Conservation (phyloP, 495 filamentous ascomycete species). For the Daldinia decipiens region DNA sequence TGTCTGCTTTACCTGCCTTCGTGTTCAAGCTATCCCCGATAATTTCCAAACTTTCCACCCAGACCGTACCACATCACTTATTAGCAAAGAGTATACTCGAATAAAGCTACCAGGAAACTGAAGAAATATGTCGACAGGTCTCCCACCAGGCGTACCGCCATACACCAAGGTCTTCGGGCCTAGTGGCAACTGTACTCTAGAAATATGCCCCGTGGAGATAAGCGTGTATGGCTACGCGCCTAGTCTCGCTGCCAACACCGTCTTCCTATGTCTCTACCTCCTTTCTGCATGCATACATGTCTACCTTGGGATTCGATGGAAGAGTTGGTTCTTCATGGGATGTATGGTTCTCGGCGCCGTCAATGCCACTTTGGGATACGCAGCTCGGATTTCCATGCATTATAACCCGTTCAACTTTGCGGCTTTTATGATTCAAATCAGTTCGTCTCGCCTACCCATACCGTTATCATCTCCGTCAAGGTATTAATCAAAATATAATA, state of each 20-base stretch:
- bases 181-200: constrained; percentile 50
- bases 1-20: background rate
- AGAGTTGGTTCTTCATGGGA: constrained; percentile 53
- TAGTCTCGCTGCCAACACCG: constrained; percentile 42
- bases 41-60: background rate
- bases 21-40: background rate
- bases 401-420: constrained; percentile 59
- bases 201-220: constrained; percentile 49
- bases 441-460: constrained; percentile 34
- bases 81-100: background rate
- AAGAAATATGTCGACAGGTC: constrained; percentile 7
- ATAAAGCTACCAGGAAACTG: background rate
- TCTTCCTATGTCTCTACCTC: constrained; percentile 44
- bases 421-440: constrained; percentile 63
- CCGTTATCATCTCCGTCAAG: background rate
- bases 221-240: constrained; percentile 50
- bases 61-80: background rate
- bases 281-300: constrained; percentile 42
- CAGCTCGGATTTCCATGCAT: constrained; percentile 58
- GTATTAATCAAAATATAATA: constrained; percentile 12
- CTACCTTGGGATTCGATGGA: constrained; percentile 52
- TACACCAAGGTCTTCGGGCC: constrained; percentile 41
- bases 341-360: constrained; percentile 52
- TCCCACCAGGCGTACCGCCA: constrained; percentile 5
- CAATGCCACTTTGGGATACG: constrained; percentile 60